Evolutionary conservation across 192 early-diverging fungal genomes (phyloP).

Genomic region (Blastocladiella britannica): DNA sequence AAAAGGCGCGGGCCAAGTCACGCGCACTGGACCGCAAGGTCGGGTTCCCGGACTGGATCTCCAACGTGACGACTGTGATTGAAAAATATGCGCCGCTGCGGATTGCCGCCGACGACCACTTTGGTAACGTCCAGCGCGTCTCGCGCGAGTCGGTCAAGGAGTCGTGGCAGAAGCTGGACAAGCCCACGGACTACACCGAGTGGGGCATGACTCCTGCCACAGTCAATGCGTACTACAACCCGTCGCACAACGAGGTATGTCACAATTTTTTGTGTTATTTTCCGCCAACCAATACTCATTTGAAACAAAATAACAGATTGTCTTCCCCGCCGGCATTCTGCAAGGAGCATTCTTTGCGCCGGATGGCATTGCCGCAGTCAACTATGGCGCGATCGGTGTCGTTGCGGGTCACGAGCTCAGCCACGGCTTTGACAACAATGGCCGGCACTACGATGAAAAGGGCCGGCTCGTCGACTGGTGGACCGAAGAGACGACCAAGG

Average conservation of each 20-base stretch:
- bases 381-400: conserved; percentile 45
- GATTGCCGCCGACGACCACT: conserved; percentile 13
- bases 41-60: conserved; percentile 17
- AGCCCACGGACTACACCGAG: conserved; percentile 9
- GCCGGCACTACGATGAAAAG: conserved; percentile 22
- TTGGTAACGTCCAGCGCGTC: conserved; percentile 15
- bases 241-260: conserved; percentile 17
- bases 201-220: conserved; percentile 26
- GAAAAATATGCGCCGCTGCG: conserved; percentile 15
- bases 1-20: conserved; percentile 17
- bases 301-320: neutral
- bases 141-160: conserved; percentile 4
- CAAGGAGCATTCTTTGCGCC: conserved; percentile 34
- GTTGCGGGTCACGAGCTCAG: conserved; percentile 59
- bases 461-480: conserved; percentile 26
- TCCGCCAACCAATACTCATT: neutral
- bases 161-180: conserved; percentile 11
- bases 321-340: conserved; percentile 9
- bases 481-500: conserved; percentile 9
- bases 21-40: conserved; percentile 20
- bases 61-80: conserved; percentile 16
- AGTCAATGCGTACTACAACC: conserved; percentile 31
- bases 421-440: conserved; percentile 32
- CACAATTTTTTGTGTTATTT: neutral
- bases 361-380: conserved; percentile 29